Conservation (phyloP, 495 filamentous ascomycete species). For the Neurospora tetrasperma region DNA sequence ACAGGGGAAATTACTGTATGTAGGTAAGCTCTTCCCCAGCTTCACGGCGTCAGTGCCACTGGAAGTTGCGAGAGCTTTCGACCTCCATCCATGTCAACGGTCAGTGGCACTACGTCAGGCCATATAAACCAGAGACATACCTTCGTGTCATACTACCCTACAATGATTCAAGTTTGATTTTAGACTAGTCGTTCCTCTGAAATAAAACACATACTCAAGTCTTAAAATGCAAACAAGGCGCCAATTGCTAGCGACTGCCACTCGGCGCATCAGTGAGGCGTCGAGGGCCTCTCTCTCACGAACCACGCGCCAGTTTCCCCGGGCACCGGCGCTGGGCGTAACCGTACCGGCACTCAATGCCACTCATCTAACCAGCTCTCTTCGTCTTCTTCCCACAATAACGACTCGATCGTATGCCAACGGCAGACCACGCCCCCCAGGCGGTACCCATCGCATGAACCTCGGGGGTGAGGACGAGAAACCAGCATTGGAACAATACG, state of each 20-base stretch:
- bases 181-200: neutral
- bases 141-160: neutral
- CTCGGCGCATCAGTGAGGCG: constrained; percentile 24
- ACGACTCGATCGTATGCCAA: constrained; percentile 55
- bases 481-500: constrained; percentile 78
- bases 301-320: constrained; percentile 16
- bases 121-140: neutral
- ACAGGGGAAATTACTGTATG: no score
- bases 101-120: neutral
- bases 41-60: neutral
- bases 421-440: constrained; percentile 75
- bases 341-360: constrained; percentile 1
- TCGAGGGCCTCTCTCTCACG: constrained; percentile 21
- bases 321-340: constrained; percentile 9
- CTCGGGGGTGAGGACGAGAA: constrained; percentile 71
- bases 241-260: constrained; percentile 24
- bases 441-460: constrained; percentile 89
- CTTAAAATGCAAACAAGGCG: constrained; percentile 29
- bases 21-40: neutral
- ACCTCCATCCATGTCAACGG: constrained; percentile 4
- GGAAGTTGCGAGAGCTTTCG: constrained; percentile 25
- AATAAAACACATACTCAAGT: neutral
- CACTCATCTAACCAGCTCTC: constrained; percentile 3
- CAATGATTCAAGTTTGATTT: neutral
- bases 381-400: constrained; percentile 18